Evolutionary conservation across 352 stramenopile genomes (phyloP), one percentile per base, ranked within the genome.

Genomic region (Globisporangium cederbergense): DNA sequence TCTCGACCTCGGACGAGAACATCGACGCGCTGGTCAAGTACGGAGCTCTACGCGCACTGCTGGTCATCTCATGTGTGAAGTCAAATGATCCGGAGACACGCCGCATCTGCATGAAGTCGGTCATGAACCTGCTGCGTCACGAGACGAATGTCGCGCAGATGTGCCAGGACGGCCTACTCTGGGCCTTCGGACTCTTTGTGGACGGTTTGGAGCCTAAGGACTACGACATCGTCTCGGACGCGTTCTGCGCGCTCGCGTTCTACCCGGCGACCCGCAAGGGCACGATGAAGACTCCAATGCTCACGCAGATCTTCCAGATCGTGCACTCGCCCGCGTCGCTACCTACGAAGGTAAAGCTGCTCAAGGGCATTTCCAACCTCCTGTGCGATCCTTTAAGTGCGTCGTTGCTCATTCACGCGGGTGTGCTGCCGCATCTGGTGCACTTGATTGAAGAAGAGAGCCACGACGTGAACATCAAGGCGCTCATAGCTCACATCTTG

Each of bases 1-100:
- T 99, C 62, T 94, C 95, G 16, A 74, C 97, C 0, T 78, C 81
- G 36, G 87, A 95, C 47, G 82, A 86, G 25, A 96, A 97, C 68
- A 92, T 97, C 61, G 83, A 95, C 18, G 78, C 86, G 8, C 83
- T 99, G 52, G 87, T 91, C 4, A 89, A 96, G 50, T 83, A 83
- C 34, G 92, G 94, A 2, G 93, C 89, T 4, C 68, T 98, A 43
- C 87, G 91, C 32, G 91, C 92, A 2, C 73, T 99, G 40, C 76
- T 98, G 4, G 81, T 92, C 10, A 81, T 92, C 50, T 75, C 83
- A n/a, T 92, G 79, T 38, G 83, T 92, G 28, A 92, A 92, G 51
- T 92, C 83, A 1, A 92, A 89, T 57, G 83, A 92, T 36, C 78
- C 81, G 0, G 83, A 90, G 63, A 92, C 83, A 14, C 79, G 83